These are phyloP conservation scores for Melastoma candidum DNA, from an alignment of 441 rosid genomes.

Conservation along the genomic window DNA sequence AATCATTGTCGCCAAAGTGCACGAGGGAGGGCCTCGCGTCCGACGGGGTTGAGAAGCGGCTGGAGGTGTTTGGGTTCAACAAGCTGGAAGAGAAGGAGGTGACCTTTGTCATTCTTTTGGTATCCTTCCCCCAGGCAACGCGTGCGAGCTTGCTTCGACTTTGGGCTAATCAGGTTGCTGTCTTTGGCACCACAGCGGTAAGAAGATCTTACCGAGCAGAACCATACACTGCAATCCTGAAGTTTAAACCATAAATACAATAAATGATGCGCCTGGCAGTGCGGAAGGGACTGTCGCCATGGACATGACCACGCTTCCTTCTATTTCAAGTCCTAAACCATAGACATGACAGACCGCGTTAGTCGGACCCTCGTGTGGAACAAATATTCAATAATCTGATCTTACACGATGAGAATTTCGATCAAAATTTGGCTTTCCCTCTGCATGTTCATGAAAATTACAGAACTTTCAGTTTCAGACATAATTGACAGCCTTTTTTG, in stretches of 20 bases:
- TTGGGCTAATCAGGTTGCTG: background rate
- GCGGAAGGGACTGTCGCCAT: no score
- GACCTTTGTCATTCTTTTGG: background rate
- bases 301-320: no score
- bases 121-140: background rate
- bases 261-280: no score
- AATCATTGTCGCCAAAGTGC: slow-evolving; percentile 24
- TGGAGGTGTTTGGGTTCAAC: slow-evolving; percentile 47
- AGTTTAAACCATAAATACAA: background rate
- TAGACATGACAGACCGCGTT: no score
- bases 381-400: no score
- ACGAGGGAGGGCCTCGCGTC: slow-evolving; percentile 35
- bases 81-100: slow-evolving; percentile 64
- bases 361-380: no score
- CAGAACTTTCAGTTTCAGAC: no score
- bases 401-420: no score
- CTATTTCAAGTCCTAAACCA: no score
- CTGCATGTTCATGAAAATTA: no score
- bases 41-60: slow-evolving; percentile 32
- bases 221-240: background rate
- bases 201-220: background rate
- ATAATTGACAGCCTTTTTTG: no score
- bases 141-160: background rate
- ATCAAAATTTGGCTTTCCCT: no score
- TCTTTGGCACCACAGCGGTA: background rate